These are phyloP conservation scores for Ceriops tagal DNA, from an alignment of 345 rosid genomes.

Conservation along the genomic window DNA sequence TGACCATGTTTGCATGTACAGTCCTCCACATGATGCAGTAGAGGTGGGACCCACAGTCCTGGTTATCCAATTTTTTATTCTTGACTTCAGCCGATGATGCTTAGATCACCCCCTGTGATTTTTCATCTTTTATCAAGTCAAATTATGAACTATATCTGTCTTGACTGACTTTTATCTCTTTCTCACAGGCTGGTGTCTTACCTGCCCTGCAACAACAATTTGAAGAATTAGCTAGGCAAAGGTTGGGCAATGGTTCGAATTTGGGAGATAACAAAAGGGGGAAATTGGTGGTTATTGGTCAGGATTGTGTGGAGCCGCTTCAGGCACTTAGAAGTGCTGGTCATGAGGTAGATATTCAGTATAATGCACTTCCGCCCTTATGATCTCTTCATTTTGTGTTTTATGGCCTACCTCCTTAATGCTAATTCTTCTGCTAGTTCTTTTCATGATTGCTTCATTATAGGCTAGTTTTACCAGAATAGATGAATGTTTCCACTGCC, in stretches of 20 bases:
- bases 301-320: constrained; percentile 88
- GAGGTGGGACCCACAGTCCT: not conserved
- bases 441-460: not conserved
- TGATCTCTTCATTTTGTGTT: not conserved
- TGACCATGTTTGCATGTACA: not conserved
- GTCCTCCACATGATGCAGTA: not conserved
- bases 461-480: not conserved
- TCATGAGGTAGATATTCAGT: constrained; percentile 49
- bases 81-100: constrained; percentile 4
- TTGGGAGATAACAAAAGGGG: constrained; percentile 44
- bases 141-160: not conserved
- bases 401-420: not conserved
- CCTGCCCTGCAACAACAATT: constrained; percentile 69
- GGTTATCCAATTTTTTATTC: not conserved
- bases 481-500: not conserved
- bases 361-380: not conserved
- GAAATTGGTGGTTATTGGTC: constrained; percentile 74
- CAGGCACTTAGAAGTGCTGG: constrained; percentile 74
- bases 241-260: constrained; percentile 22
- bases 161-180: not conserved
- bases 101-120: not conserved
- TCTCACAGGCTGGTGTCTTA: constrained; percentile 67
- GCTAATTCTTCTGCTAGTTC: not conserved
- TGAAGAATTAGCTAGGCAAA: constrained; percentile 57
- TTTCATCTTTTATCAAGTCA: not conserved